A percentile compares a stretch with the other conserved stretches of the same genome.
phyloP scores from a whole-genome alignment of 495 filamentous ascomycete species.

The Neurospora terricola region DNA sequence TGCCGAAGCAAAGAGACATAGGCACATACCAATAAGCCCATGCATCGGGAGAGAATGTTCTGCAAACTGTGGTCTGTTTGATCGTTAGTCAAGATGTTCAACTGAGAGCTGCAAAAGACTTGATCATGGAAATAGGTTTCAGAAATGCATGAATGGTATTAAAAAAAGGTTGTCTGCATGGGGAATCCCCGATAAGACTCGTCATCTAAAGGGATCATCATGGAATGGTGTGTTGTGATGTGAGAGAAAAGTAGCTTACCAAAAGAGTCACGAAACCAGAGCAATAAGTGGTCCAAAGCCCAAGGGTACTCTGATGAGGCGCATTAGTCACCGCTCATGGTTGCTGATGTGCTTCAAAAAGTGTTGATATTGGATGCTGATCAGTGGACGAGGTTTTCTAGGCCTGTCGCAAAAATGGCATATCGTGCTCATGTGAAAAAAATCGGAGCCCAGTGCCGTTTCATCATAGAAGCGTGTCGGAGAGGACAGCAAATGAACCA shows the following conservation, averaged over 20 bases:
- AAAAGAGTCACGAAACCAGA: background rate
- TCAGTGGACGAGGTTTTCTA: conserved; percentile 99
- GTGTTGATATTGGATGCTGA: conserved; percentile 21
- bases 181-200: conserved; percentile 76
- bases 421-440: conserved; percentile 63
- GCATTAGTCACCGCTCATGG: conserved; percentile 2
- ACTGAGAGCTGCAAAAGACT: background rate
- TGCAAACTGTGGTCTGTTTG: background rate
- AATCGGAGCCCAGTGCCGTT: conserved; percentile 99
- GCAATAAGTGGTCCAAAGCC: background rate
- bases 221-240: conserved; percentile 10
- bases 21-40: conserved; percentile 10
- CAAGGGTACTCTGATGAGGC: background rate
- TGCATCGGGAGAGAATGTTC: background rate
- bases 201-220: conserved; percentile 77
- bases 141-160: conserved; percentile 78
- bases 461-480: conserved; percentile 60
- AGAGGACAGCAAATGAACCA: conserved; percentile 11
- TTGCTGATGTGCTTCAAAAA: conserved; percentile 5
- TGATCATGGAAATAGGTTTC: conserved; percentile 24
- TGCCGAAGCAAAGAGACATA: background rate
- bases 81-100: background rate
- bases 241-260: conserved; percentile 6
- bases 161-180: conserved; percentile 61
- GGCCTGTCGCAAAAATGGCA: conserved; percentile 94